Percentiles rank a stretch among this genome's conserved stretches.
These are phyloP conservation scores for Dissophora ornata DNA, from an alignment of 192 early-diverging fungal species.

Conservation along the genomic window DNA sequence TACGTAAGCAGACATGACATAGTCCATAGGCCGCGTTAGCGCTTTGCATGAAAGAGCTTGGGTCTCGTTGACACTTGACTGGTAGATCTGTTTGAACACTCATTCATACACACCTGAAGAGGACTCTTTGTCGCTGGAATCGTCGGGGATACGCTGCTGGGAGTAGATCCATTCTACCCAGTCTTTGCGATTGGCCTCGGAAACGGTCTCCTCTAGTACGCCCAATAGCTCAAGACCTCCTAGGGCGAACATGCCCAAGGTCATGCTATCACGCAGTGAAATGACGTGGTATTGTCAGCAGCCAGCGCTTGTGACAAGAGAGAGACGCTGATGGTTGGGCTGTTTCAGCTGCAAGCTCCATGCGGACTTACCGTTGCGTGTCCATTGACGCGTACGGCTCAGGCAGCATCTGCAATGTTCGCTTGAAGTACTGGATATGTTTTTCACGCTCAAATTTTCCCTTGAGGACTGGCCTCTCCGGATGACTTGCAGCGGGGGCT, in stretches of 20 bases:
- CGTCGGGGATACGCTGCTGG: conserved; percentile 79
- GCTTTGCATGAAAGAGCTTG: too few relatives aligned
- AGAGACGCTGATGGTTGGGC: too few relatives aligned
- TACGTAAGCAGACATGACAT: too few relatives aligned
- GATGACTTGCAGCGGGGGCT: not conserved
- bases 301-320: too few relatives aligned
- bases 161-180: conserved; percentile 98
- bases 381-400: conserved; percentile 75
- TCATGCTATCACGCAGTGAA: conserved; percentile 73
- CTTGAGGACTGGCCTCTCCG: not conserved
- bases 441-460: conserved; percentile 60
- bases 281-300: not conserved
- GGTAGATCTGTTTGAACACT: too few relatives aligned
- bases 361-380: conserved; percentile 67
- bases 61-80: too few relatives aligned
- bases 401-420: conserved; percentile 77
- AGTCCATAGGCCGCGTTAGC: too few relatives aligned
- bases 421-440: conserved; percentile 80
- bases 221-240: conserved; percentile 85
- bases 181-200: conserved; percentile 63
- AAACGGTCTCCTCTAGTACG: conserved; percentile 65
- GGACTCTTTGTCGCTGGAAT: too few relatives aligned
- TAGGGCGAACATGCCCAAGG: conserved; percentile 85
- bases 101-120: too few relatives aligned
- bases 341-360: not conserved